Evolutionary conservation across 345 rosid species (phyloP).

Genomic region (Syzygium jambos): DNA sequence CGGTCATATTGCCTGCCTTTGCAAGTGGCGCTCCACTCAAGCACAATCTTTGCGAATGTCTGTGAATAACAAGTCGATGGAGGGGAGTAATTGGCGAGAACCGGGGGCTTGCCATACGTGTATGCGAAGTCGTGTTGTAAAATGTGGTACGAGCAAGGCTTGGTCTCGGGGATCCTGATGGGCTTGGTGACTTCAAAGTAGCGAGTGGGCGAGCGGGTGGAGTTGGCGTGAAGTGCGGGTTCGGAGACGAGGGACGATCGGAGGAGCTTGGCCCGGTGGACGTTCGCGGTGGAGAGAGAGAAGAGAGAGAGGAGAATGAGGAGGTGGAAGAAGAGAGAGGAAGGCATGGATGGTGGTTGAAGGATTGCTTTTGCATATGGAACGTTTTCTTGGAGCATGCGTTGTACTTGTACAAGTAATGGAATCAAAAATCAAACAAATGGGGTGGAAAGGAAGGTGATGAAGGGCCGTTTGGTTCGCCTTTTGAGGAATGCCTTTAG

Average conservation of each 20-base stretch:
- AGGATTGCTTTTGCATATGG: not conserved
- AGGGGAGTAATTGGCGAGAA: slow-evolving; percentile 52
- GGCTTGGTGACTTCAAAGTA: slow-evolving; percentile 83
- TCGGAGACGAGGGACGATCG: slow-evolving; percentile 28
- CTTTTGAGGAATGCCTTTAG: too few species aligned
- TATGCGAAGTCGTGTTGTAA: slow-evolving; percentile 66
- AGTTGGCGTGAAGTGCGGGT: slow-evolving; percentile 11
- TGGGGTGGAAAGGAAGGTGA: too few species aligned
- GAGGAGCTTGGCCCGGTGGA: slow-evolving; percentile 17
- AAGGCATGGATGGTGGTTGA: slow-evolving; percentile 25
- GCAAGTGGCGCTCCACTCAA: slow-evolving; percentile 73
- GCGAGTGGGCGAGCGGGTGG: slow-evolving; percentile 5
- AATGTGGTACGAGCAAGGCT: slow-evolving; percentile 47
- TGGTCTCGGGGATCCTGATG: slow-evolving; percentile 20
- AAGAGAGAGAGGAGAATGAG: slow-evolving; percentile 23
- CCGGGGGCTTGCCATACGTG: slow-evolving; percentile 65
- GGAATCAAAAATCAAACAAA: not conserved
- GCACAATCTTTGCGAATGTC: slow-evolving; percentile 59
- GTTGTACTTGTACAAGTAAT: not conserved
- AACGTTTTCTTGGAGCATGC: not conserved
- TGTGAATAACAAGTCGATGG: slow-evolving; percentile 47
- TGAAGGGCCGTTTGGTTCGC: too few species aligned
- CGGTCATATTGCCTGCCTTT: slow-evolving; percentile 79
- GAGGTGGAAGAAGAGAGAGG: slow-evolving; percentile 18
- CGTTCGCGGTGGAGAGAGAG: slow-evolving; percentile 22